phyloP scores from a whole-genome alignment of 2,329 filamentous ascomycete species.

The Aspergillus sp. region DNA sequence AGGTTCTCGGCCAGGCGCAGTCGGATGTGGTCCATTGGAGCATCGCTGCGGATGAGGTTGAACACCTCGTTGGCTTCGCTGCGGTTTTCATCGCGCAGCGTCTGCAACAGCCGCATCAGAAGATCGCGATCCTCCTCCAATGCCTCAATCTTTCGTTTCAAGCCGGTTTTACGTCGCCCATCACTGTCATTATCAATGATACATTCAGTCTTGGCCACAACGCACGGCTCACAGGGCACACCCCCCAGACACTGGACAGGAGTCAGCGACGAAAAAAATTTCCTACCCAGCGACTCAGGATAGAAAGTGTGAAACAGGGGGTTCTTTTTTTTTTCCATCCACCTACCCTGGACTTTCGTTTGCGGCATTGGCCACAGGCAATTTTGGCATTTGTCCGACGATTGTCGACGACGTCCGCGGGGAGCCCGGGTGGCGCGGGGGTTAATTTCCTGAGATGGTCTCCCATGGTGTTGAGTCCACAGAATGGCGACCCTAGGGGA shows the following conservation, averaged over 20 bases:
- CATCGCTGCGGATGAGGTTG: conserved; percentile 19
- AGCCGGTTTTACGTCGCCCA: conserved; percentile 15
- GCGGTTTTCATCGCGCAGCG: conserved; percentile 12
- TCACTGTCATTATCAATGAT: conserved; percentile 17
- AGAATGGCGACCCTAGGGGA: too few relatives aligned
- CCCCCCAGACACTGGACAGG: conserved; percentile 4
- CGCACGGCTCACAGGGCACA: conserved; percentile 17
- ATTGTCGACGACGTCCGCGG: too few relatives aligned
- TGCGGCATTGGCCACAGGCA: too few relatives aligned
- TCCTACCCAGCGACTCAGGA: too few relatives aligned
- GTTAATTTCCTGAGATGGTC: too few relatives aligned
- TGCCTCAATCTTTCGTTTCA: conserved; percentile 19
- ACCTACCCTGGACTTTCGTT: too few relatives aligned
- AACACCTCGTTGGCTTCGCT: conserved; percentile 12
- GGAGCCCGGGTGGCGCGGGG: too few relatives aligned
- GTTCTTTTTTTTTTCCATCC: too few relatives aligned
- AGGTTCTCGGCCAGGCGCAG: not conserved
- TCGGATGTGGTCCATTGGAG: conserved; percentile 5
- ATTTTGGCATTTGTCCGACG: too few relatives aligned
- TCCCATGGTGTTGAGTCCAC: too few relatives aligned
- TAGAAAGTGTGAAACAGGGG: too few relatives aligned
- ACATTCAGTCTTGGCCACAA: conserved; percentile 13
- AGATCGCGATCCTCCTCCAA: conserved; percentile 12
- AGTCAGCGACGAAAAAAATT: too few relatives aligned
- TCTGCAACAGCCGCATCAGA: conserved; percentile 14